These are phyloP conservation scores for Heritiera littoralis DNA, from an alignment of 345 rosid genomes.

Conservation along the genomic window DNA sequence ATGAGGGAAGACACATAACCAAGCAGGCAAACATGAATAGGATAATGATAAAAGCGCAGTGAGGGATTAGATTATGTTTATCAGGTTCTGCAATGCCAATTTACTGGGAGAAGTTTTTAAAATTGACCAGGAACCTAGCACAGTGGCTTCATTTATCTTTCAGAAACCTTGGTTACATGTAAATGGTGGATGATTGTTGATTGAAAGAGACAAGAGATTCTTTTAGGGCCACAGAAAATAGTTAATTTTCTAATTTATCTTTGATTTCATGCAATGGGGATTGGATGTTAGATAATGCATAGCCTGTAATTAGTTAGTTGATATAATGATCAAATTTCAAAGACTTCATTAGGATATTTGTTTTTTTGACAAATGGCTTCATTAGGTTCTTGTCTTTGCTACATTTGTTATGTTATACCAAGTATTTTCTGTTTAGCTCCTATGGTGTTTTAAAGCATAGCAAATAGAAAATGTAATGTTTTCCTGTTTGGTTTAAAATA, in stretches of 20 bases:
- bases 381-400: not conserved
- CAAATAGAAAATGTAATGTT: no score
- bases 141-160: not conserved
- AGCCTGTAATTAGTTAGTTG: not conserved
- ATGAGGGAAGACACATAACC: not conserved
- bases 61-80: not conserved
- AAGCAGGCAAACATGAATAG: not conserved
- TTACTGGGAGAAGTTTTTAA: not conserved
- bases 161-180: not conserved
- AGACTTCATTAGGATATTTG: not conserved
- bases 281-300: not conserved
- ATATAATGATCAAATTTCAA: not conserved
- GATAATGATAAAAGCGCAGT: not conserved
- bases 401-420: not conserved
- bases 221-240: not conserved
- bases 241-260: not conserved
- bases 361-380: not conserved
- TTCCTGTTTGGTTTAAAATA: not conserved
- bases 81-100: not conserved
- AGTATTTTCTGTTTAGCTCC: not conserved
- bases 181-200: not conserved
- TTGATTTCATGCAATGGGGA: not conserved
- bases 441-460: not conserved
- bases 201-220: not conserved
- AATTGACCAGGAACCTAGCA: not conserved